A percentile compares a stretch with the other conserved stretches of the same genome.
phyloP scores from a whole-genome alignment of 352 stramenopile species.

The Phytophthora rubi region DNA sequence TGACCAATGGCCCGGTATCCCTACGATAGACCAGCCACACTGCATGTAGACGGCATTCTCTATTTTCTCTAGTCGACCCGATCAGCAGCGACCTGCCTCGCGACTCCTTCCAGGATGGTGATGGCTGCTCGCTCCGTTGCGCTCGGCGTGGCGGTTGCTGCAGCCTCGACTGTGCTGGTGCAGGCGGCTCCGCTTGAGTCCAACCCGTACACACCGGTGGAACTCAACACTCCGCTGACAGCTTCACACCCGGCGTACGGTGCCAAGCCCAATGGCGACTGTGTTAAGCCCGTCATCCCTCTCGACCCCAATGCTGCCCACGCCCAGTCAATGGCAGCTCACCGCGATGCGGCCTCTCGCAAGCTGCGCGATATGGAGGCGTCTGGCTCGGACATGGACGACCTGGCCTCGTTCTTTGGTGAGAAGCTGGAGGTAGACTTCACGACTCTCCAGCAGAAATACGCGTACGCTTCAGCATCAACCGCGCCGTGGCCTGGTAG shows the following conservation, averaged over 20 bases:
- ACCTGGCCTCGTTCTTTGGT: slow-evolving; percentile 35
- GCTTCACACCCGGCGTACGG: slow-evolving; percentile 34
- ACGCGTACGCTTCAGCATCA: slow-evolving; percentile 13
- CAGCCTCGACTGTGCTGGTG: slow-evolving; percentile 5
- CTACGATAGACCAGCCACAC: background rate
- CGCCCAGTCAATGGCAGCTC: background rate
- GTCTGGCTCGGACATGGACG: slow-evolving; percentile 32
- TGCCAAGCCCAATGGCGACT: slow-evolving; percentile 19
- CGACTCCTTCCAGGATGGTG: slow-evolving; percentile 10
- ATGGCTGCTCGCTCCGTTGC: slow-evolving; percentile 18
- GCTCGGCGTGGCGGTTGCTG: slow-evolving; percentile 6
- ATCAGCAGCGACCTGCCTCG: slow-evolving; percentile 10
- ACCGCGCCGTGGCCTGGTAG: slow-evolving; percentile 43
- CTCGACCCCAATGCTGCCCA: slow-evolving; percentile 17
- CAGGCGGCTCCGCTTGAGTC: slow-evolving; percentile 20
- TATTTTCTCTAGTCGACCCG: slow-evolving; percentile 19
- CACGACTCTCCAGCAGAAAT: slow-evolving; percentile 26
- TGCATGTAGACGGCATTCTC: slow-evolving; percentile 6
- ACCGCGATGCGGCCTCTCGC: background rate
- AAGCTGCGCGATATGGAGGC: slow-evolving; percentile 23
- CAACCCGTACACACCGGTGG: slow-evolving; percentile 28
- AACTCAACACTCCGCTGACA: slow-evolving; percentile 23
- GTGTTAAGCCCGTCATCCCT: slow-evolving; percentile 25
- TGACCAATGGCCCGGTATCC: background rate
- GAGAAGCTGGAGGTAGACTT: slow-evolving; percentile 31